Evolutionary conservation across 805 yeast genomes (phyloP).

Genomic region (Schwanniomyces occidentalis): DNA sequence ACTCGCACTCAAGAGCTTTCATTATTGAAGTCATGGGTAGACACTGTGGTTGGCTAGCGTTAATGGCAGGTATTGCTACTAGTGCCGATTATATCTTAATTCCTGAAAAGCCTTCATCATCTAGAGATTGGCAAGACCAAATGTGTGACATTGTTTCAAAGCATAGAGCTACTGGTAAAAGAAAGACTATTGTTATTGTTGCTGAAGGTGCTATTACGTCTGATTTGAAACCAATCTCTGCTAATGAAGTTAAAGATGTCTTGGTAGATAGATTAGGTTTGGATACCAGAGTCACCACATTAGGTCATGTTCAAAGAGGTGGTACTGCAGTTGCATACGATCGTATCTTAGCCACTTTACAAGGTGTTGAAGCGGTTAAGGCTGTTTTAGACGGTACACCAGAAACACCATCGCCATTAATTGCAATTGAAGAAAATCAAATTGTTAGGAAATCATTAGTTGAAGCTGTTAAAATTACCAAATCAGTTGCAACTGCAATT

Average conservation of each 20-base stretch:
- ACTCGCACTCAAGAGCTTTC: constrained; percentile 95
- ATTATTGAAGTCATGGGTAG: constrained; percentile 99
- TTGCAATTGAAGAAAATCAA: constrained; percentile 85
- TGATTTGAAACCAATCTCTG: constrained; percentile 76
- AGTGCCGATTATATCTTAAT: constrained; percentile 93
- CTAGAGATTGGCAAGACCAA: constrained; percentile 76
- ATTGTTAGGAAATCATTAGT: constrained; percentile 81
- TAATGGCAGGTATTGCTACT: constrained; percentile 96
- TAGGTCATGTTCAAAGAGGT: constrained; percentile 98
- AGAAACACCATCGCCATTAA: constrained; percentile 91
- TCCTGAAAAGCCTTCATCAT: constrained; percentile 88
- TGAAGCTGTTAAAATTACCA: constrained; percentile 85
- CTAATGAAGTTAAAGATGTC: constrained; percentile 79
- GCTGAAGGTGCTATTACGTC: constrained; percentile 96
- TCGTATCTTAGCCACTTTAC: constrained; percentile 86
- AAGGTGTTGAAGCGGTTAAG: constrained; percentile 96
- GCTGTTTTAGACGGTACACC: constrained; percentile 90
- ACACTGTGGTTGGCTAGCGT: constrained; percentile 98
- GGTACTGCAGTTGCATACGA: constrained; percentile 97
- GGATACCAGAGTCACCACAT: constrained; percentile 91
- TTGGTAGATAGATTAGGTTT: constrained; percentile 74
- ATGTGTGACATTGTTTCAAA: constrained; percentile 71
- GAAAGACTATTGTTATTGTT: constrained; percentile 94
- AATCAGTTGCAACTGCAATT: constrained; percentile 89
- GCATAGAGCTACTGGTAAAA: constrained; percentile 84